Conservation (phyloP, 768 basidiomycete genomes). For the Auriscalpium vulgare region DNA sequence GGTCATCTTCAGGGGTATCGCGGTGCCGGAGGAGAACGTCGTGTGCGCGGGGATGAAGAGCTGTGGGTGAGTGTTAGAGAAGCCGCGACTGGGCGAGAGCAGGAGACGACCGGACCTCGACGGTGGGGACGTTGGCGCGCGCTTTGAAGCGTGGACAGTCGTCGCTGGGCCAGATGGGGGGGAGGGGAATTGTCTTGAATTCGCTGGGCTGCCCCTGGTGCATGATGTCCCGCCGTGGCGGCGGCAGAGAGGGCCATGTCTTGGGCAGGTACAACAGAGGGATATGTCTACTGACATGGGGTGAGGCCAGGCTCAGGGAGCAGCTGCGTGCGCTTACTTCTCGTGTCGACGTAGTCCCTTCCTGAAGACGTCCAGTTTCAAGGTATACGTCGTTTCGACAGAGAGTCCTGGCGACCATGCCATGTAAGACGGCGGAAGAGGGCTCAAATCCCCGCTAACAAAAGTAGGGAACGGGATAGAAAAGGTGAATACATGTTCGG, state of each 20-base stretch:
- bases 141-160: conserved; percentile 1
- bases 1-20: conserved; percentile 31
- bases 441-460: conserved; percentile 20
- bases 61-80: conserved; percentile 16
- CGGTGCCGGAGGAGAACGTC: conserved; percentile 32
- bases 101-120: conserved; percentile 20
- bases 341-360: conserved; percentile 34
- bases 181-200: conserved; percentile 25
- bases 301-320: too few species aligned
- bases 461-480: conserved; percentile 32
- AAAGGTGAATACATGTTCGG: conserved; percentile 20
- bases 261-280: conserved; percentile 38
- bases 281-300: conserved; percentile 21
- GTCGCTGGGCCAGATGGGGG: conserved; percentile 15
- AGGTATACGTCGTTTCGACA: conserved; percentile 27
- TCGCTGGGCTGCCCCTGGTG: conserved; percentile 19
- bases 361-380: conserved; percentile 32
- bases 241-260: conserved; percentile 28
- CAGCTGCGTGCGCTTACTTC: conserved; percentile 22
- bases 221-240: not conserved
- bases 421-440: conserved; percentile 34
- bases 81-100: not conserved
- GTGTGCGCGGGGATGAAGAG: conserved; percentile 29
- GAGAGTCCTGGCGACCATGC: conserved; percentile 23
- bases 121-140: conserved; percentile 9